These are phyloP conservation scores for Phialophora chinensis DNA, from an alignment of 2,329 filamentous ascomycete species.

Conservation along the genomic window DNA sequence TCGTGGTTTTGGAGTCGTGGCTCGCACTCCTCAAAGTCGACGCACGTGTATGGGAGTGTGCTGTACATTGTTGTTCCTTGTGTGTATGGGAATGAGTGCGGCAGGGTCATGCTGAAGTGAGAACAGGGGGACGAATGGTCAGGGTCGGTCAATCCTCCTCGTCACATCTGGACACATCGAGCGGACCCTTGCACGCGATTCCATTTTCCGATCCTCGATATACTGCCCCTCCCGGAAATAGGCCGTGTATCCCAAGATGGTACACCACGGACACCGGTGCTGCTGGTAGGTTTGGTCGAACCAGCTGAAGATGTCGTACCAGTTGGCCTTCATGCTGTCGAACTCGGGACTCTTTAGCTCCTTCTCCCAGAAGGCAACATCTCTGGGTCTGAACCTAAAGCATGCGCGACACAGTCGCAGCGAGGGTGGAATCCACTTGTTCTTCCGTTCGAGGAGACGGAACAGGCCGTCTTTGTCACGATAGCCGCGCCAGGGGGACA, in stretches of 20 bases:
- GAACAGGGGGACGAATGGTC: neutral
- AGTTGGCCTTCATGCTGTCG: constrained; percentile 22
- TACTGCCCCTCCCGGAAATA: constrained; percentile 21
- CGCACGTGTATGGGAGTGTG: neutral
- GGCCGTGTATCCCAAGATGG: constrained; percentile 6
- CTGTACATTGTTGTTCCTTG: neutral
- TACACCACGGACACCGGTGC: constrained; percentile 30
- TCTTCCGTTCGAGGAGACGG: constrained; percentile 28
- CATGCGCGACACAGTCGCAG: constrained; percentile 31
- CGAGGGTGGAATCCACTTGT: constrained; percentile 26
- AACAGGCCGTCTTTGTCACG: constrained; percentile 36
- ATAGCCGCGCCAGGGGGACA: constrained; percentile 34
- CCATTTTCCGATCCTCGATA: neutral
- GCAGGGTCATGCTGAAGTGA: neutral
- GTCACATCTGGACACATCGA: constrained; percentile 8
- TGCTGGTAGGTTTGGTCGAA: constrained; percentile 9
- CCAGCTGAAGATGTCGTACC: constrained; percentile 32
- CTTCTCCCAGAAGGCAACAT: constrained; percentile 22
- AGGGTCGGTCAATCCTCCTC: constrained; percentile 24
- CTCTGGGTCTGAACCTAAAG: constrained; percentile 26
- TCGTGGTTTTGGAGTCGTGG: neutral
- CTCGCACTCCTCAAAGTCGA: neutral
- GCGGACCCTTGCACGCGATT: neutral
- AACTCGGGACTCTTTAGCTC: constrained; percentile 14
- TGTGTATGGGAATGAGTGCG: neutral